Conservation (phyloP, 805 yeast species). For the Dipodascopsis uninucleata region DNA sequence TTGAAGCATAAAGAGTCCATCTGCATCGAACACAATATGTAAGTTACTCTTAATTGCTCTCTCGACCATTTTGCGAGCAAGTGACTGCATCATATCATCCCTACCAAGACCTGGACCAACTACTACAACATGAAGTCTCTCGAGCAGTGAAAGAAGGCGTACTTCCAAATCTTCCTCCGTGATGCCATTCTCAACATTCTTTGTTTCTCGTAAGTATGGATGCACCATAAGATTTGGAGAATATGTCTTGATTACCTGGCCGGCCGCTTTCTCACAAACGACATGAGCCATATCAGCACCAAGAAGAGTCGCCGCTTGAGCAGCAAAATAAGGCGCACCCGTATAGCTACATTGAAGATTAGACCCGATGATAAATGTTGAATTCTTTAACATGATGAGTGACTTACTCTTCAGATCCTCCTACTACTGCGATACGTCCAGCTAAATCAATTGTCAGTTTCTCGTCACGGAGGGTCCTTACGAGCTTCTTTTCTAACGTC, state of each 20-base stretch:
- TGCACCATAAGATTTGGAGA: constrained; percentile 96
- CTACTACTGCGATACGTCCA: constrained; percentile 81
- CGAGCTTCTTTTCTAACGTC: not conserved
- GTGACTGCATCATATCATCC: constrained; percentile 60
- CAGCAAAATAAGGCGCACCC: constrained; percentile 92
- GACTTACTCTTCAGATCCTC: constrained; percentile 80
- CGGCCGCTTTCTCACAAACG: constrained; percentile 79
- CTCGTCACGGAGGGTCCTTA: too few species aligned
- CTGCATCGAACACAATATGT: constrained; percentile 88
- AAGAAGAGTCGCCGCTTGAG: constrained; percentile 74
- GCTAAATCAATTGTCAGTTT: too few species aligned
- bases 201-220: constrained; percentile 66
- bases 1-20: constrained; percentile 69
- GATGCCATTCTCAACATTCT: constrained; percentile 12
- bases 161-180: constrained; percentile 45
- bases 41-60: constrained; percentile 53
- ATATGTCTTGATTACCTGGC: constrained; percentile 75
- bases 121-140: constrained; percentile 73
- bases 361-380: constrained; percentile 8
- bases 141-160: constrained; percentile 52
- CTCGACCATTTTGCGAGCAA: constrained; percentile 54
- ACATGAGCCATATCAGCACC: constrained; percentile 91
- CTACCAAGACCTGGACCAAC: constrained; percentile 95
- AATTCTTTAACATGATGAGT: not conserved
- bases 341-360: constrained; percentile 52